Evolutionary conservation across 371 early-diverging fungal species (phyloP).

Genomic region (Lichtheimia hyalospora): DNA sequence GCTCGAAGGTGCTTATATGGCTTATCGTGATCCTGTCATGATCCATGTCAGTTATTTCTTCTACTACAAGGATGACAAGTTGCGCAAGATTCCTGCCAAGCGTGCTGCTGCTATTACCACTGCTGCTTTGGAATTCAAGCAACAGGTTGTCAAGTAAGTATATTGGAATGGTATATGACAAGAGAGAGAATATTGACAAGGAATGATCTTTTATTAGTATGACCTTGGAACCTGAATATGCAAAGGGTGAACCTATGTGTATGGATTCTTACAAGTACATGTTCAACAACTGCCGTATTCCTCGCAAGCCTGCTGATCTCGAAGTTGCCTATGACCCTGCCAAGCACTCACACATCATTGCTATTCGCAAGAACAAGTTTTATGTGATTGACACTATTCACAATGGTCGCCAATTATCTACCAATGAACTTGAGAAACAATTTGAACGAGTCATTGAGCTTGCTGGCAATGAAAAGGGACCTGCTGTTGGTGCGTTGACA

Average conservation of each 20-base stretch:
- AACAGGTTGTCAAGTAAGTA: conserved; percentile 67
- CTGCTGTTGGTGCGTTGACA: conserved; percentile 86
- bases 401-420: conserved; percentile 79
- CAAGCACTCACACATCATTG: conserved; percentile 81
- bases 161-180: neutral
- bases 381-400: conserved; percentile 74
- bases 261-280: conserved; percentile 92
- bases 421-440: conserved; percentile 82
- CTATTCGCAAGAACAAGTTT: conserved; percentile 90
- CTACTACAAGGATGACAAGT: conserved; percentile 81
- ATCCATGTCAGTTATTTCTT: conserved; percentile 87
- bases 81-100: conserved; percentile 71
- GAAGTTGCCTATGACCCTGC: conserved; percentile 75
- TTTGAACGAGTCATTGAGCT: conserved; percentile 70
- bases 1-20: conserved; percentile 91
- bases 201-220: conserved; percentile 38
- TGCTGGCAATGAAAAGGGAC: conserved; percentile 73
- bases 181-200: conserved; percentile 6
- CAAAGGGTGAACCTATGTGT: conserved; percentile 78
- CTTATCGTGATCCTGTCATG: conserved; percentile 94
- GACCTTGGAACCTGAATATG: conserved; percentile 84
- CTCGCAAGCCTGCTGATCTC: conserved; percentile 81
- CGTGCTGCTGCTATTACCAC: conserved; percentile 89
- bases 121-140: conserved; percentile 86
- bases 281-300: conserved; percentile 96